Conservation (phyloP, 352 stramenopile species). For the Phytophthora foliorum region DNA sequence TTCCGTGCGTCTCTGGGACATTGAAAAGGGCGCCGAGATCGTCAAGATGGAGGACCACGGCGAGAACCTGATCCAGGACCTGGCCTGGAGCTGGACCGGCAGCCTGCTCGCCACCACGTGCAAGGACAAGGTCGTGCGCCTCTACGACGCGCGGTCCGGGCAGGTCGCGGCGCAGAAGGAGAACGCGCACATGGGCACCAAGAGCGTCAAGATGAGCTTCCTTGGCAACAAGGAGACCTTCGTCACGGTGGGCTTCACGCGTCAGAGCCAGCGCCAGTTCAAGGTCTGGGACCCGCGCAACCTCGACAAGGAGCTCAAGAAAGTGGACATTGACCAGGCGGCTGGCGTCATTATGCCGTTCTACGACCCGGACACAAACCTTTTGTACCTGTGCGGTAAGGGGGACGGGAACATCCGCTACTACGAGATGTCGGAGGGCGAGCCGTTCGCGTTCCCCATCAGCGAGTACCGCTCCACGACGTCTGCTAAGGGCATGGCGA, state of each 20-base stretch:
- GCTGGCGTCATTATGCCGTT: constrained; percentile 99
- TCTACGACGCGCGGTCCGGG: constrained; percentile 96
- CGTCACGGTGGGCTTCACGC: constrained; percentile 97
- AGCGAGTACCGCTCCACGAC: constrained; percentile 97
- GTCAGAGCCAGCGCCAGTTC: constrained; percentile 95
- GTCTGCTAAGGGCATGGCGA: constrained; percentile 97
- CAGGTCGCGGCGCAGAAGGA: constrained; percentile 80
- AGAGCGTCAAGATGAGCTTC: constrained; percentile 98
- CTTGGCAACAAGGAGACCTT: constrained; percentile 97
- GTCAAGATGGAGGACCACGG: constrained; percentile 87
- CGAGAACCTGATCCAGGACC: constrained; percentile 96
- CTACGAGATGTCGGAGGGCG: constrained; percentile 98
- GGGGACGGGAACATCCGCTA: constrained; percentile 99
- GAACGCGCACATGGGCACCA: constrained; percentile 97
- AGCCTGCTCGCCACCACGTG: constrained; percentile 95
- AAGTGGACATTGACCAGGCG: constrained; percentile 97
- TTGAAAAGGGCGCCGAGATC: constrained; percentile 95
- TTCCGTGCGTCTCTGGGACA: constrained; percentile 99
- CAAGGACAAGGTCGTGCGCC: constrained; percentile 99
- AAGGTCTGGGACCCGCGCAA: constrained; percentile 92
- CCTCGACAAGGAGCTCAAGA: constrained; percentile 93
- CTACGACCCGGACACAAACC: constrained; percentile 98
- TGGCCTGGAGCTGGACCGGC: constrained; percentile 98
- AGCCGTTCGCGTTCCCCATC: constrained; percentile 93
- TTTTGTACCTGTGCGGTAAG: constrained; percentile 98